Base-by-base conservation (phyloP, 176 grass and related monocot species). In the Carex littledalei region DNA sequence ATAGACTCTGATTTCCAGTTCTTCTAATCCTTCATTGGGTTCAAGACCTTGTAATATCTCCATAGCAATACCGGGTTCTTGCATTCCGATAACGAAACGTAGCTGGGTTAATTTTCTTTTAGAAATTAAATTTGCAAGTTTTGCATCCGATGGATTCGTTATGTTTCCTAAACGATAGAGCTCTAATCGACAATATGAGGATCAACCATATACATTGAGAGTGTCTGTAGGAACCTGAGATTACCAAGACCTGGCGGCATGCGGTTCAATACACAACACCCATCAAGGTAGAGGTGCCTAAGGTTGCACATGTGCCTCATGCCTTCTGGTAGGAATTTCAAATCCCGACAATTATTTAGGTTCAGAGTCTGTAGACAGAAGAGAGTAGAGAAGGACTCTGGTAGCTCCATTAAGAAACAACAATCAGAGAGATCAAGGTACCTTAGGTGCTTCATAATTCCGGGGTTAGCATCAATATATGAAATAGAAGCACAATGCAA, bases 291-390 rank as follows among this genome's bases (percentile, higher is more conserved):
- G 57, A 89, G 34, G 8, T 89, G 60, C 8, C 84, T 13, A 20
- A 89, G 79, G 69, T 62, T 86, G 16, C 1, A 2, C 89, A 88
- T 88, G 41, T 77, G 75, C 24, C 84, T 88, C 86, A 86, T 91
- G 35, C 87, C 60, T 29, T 81, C 47, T 70, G 89, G 89, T 62
- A 86, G 18, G 17, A 0, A 4, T 9, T 0, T 8, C 22, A 57
- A 18, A 35, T 43, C 15, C 1, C 9, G 8, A 9, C 59, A 43
- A 3, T 18, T 5, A 2, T 62, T 53, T 78, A 86, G 84, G 7
- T 39, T 78, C 3, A 86, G 8, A 15, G 49, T 61, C 22, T 86
- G 84, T 20, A 86, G 71, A 60, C 45, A 32, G 20, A 26, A 55
- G 6, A 78, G 17, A 63, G 24, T 29, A 35, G 6, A 35, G 2